Evolutionary conservation across 2,329 filamentous ascomycete genomes (phyloP).

Genomic region (Claviceps monticola): DNA sequence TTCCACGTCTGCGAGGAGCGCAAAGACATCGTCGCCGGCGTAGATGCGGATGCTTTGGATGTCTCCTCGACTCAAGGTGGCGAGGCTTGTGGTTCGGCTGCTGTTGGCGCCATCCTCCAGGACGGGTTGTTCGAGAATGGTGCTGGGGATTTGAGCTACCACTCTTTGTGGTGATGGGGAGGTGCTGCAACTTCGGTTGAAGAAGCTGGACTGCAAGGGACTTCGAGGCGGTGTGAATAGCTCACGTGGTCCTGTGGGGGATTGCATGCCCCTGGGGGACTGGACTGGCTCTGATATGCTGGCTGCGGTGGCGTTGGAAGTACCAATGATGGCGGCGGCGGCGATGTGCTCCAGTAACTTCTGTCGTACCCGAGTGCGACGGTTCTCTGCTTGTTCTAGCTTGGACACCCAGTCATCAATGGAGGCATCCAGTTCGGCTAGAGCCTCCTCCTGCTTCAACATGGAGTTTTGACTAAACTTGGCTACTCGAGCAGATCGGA

Average conservation of each 20-base stretch:
- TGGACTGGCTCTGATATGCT: constrained; percentile 26
- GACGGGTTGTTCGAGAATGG: constrained; percentile 37
- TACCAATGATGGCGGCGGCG: constrained; percentile 44
- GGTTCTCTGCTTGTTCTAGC: constrained; percentile 68
- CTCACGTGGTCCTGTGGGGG: constrained; percentile 23
- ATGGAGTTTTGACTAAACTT: constrained; percentile 63
- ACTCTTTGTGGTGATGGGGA: constrained; percentile 37
- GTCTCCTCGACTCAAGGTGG: constrained; percentile 22
- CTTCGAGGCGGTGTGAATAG: constrained; percentile 34
- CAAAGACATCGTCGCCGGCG: constrained; percentile 52
- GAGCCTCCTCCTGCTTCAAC: constrained; percentile 66
- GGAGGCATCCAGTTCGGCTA: constrained; percentile 60
- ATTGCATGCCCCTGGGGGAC: constrained; percentile 25
- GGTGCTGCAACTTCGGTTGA: constrained; percentile 21
- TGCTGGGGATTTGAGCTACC: constrained; percentile 40
- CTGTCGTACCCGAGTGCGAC: constrained; percentile 59
- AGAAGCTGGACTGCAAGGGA: constrained; percentile 6
- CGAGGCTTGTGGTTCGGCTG: constrained; percentile 12
- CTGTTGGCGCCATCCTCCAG: constrained; percentile 25
- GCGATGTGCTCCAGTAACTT: constrained; percentile 74
- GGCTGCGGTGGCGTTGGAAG: constrained; percentile 6
- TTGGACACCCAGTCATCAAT: constrained; percentile 74
- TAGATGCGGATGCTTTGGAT: constrained; percentile 57
- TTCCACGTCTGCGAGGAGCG: constrained; percentile 53
- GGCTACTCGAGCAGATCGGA: constrained; percentile 55